Base-by-base conservation (phyloP, 2,329 filamentous ascomycete genomes). In the Sporothrix pseudoabietina region DNA sequence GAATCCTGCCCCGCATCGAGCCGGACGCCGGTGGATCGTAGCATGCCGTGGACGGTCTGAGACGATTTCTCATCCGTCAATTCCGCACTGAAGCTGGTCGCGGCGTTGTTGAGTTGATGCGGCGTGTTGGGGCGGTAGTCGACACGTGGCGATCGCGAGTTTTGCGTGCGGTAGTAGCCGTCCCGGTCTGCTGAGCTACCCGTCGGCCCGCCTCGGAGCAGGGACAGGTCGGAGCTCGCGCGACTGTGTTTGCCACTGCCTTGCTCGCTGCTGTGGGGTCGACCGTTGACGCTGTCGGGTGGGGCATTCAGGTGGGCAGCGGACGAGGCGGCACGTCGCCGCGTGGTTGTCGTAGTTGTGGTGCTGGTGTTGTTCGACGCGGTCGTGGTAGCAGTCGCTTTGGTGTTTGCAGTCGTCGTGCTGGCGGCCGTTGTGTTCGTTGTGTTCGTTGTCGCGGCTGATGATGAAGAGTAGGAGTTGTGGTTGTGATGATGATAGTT, bases 161-260 rank as follows among this genome's bases (percentile, higher is more conserved):
- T 81, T 75, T 84, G 82, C 32, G 79, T 78, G 75, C 81, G 78
- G 72, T 82, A 80, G 73, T 82, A 81, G 72, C 82, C 80, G 30
- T 82, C 81, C 73, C 74, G 75, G 41, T 76, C 75, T 32, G 32
- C 68, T 16, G 82, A 83, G 75, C 86, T 82, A 75, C 41, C 30
- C 39, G 85, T 83, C 73, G 84, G 84, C 76, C 86, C 86, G 73
- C 85, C 87, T 75, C 86, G 87, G 73, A 88, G 82, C 63, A 88
- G 81, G 69, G 90, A 91, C 77, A 90, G 86, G 80, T 93, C 91
- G 71, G 91, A 93, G 81, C 90, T 92, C 72, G 91, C 89, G 77
- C 91, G 88, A 79, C 87, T 90, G 81, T 92, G 89, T 78, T 87
- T 92, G 82, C 85, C 90, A 71, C 68, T 74, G 73, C 70, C 65